These are phyloP conservation scores for Metschnikowia lochheadii DNA, from an alignment of 805 yeast species.

Conservation along the genomic window DNA sequence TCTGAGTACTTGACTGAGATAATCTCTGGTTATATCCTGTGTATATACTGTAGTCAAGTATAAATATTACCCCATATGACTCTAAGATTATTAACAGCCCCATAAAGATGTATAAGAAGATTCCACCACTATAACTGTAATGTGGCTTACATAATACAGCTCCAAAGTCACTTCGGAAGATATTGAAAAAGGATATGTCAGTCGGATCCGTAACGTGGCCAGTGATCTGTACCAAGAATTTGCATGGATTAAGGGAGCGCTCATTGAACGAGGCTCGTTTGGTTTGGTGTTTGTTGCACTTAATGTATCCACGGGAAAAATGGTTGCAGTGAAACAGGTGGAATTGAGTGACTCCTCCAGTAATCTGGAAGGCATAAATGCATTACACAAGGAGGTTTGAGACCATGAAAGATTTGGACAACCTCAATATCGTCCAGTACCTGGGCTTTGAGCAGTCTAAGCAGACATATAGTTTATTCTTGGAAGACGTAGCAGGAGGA, in stretches of 20 bases:
- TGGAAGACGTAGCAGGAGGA: constrained; percentile 98
- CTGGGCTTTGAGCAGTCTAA: constrained; percentile 83
- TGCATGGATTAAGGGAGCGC: constrained; percentile 97
- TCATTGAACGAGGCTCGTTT: constrained; percentile 94
- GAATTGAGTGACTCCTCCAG: constrained; percentile 39
- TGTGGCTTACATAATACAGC: no score
- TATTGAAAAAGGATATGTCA: constrained; percentile 58
- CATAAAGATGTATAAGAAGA: no score
- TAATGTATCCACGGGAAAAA: constrained; percentile 94
- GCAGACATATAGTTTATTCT: constrained; percentile 74
- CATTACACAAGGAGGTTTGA: constrained; percentile 87
- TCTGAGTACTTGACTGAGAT: no score
- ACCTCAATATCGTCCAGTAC: constrained; percentile 90
- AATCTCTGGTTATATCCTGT: no score
- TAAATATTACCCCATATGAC: no score
- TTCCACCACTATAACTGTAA: no score
- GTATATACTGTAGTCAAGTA: no score
- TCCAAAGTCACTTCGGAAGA: constrained; percentile 78
- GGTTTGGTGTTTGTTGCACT: constrained; percentile 90
- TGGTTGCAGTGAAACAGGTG: constrained; percentile 98
- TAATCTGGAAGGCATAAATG: constrained; percentile 63
- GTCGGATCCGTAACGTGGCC: constrained; percentile 57
- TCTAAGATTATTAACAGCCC: no score
- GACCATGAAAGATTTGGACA: constrained; percentile 90
- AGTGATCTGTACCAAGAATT: constrained; percentile 74